Base-by-base conservation (phyloP, 2,329 filamentous ascomycete species). In the Colletotrichum filicis region DNA sequence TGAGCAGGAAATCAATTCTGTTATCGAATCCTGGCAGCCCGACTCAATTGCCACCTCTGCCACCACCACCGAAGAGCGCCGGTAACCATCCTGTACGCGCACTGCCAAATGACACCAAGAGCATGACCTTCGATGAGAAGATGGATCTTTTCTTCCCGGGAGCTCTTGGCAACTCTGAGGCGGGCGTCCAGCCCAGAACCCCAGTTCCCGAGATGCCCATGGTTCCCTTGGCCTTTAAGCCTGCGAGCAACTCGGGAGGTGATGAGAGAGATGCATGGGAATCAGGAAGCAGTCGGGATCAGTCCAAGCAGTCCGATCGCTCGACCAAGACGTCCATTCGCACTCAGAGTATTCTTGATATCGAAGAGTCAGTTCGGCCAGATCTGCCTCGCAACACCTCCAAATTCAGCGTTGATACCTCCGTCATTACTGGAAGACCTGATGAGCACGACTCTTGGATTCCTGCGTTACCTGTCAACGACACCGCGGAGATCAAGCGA, bases 71-170 rank as follows among this genome's bases (percentile, higher is more conserved):
- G 1, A 84, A 82, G 62, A 87, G 81, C 69, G 82, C 84, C 22
- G 81, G 82, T 28, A 77, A 80, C 19, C 26, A 28, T 9, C 76
- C 82, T 7, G 71, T 79, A 52, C 79, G 85, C 19, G 82, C 88
- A 22, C 81, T 84, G 6, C 85, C 87, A 3, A 90, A 89, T 71
- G 80, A 88, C 73, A 89, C 87, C 3, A 87, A 85, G 79, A 90
- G 87, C 77, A 90, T 90, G 88, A 89, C 87, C 0, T 86, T 89
- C 73, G 83, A 90, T 64, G 89, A 90, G 76, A 90, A 90, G 78
- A 88, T 90, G 81, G 80, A 83, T 1, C 78, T 89, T 5, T 79
- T 91, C 28, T 89, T 88, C 74, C 82, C 85, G 4, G 78, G 56
- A 2, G 59, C 80, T 8, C 79, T 84, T 2, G 76, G 68, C 42